A percentile compares a stretch with the other conserved stretches of the same genome.
Conservation (phyloP, 192 early-diverging fungal genomes). For the Backusella macrospora region DNA sequence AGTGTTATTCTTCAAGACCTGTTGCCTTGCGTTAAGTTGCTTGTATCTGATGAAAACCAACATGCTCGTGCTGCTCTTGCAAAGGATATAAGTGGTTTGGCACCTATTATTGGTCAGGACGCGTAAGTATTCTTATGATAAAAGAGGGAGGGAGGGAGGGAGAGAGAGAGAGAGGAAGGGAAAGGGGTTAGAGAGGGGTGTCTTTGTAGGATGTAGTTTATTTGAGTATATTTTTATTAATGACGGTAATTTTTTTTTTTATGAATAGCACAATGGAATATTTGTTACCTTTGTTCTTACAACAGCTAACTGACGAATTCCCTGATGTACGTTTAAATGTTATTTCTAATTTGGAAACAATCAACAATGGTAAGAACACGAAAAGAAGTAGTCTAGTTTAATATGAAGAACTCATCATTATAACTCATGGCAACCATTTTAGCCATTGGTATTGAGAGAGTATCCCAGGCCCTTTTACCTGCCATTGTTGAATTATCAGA, state of each 20-base stretch:
- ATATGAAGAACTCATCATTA: background rate
- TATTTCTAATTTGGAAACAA: conserved; percentile 96
- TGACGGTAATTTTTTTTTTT: too few species aligned
- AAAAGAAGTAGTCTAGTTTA: background rate
- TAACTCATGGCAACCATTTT: background rate
- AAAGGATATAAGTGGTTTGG: conserved; percentile 94
- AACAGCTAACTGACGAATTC: conserved; percentile 95
- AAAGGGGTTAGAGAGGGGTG: background rate
- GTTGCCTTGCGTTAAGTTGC: conserved; percentile 89
- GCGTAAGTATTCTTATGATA: conserved; percentile 49
- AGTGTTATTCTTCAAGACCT: conserved; percentile 80
- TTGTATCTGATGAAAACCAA: conserved; percentile 95
- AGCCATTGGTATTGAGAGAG: conserved; percentile 95
- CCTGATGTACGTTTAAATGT: conserved; percentile 98
- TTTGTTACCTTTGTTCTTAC: conserved; percentile 93
- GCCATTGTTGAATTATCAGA: conserved; percentile 99
- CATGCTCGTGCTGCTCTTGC: conserved; percentile 95
- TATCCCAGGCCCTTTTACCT: conserved; percentile 95
- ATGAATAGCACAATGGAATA: conserved; percentile 86
- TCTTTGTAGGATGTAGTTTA: background rate
- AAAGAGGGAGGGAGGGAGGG: background rate
- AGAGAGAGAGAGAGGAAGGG: background rate
- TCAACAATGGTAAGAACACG: conserved; percentile 74
- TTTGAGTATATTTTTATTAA: background rate
- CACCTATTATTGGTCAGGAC: conserved; percentile 94